These are phyloP conservation scores for Diaporthe aspalathi DNA, from an alignment of 2,329 filamentous ascomycete genomes.

Conservation along the genomic window DNA sequence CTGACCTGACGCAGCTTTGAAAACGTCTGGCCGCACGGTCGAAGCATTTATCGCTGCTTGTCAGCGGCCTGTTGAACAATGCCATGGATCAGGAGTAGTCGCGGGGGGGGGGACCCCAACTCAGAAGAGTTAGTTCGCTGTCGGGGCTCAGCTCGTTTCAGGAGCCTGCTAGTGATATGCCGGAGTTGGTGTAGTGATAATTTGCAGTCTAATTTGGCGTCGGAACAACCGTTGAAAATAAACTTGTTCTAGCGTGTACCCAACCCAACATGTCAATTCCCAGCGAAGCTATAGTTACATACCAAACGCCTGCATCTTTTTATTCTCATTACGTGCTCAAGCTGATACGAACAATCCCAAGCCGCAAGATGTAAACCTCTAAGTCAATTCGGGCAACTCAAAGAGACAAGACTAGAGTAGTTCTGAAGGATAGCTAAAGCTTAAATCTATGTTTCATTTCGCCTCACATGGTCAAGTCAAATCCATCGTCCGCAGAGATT, in stretches of 20 bases:
- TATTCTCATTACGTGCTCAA: neutral
- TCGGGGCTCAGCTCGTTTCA: constrained; percentile 16
- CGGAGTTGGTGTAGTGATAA: too few relatives aligned
- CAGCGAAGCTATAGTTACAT: neutral
- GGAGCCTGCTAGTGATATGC: neutral
- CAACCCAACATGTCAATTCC: too few relatives aligned
- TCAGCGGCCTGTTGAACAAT: neutral
- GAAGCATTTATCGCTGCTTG: too few relatives aligned
- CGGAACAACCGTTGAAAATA: neutral
- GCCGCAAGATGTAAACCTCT: neutral
- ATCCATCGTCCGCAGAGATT: neutral
- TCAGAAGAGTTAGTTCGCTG: too few relatives aligned
- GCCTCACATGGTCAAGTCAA: neutral
- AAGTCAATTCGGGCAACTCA: neutral
- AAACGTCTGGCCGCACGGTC: neutral
- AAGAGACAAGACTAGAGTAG: neutral
- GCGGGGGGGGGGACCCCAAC: too few relatives aligned
- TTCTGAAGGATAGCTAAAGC: neutral
- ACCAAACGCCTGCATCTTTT: too few relatives aligned
- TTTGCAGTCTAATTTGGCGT: neutral
- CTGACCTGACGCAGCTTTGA: too few relatives aligned
- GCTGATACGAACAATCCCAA: too few relatives aligned
- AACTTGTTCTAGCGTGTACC: neutral
- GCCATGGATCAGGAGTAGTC: neutral
- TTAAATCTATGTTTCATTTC: neutral